These are phyloP conservation scores for Cryptococcus sp. DNA, from an alignment of 1,284 basidiomycete species.

Conservation along the genomic window DNA sequence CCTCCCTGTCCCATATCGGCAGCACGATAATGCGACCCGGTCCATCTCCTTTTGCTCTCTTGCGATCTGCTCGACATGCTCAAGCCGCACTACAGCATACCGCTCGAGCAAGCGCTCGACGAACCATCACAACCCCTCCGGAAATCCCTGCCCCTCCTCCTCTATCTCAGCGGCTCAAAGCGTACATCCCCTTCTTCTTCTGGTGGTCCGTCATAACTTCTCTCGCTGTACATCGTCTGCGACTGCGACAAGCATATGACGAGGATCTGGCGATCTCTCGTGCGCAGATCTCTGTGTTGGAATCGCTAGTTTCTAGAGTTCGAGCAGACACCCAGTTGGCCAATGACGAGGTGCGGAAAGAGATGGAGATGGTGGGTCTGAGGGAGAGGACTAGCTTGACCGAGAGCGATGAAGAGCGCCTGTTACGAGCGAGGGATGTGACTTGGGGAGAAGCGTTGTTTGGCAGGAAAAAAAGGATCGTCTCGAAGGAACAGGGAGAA, in stretches of 20 bases:
- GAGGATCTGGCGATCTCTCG: constrained; percentile 23
- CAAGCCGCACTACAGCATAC: neutral
- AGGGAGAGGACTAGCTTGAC: constrained; percentile 25
- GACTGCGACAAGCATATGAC: constrained; percentile 22
- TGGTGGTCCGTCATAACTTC: constrained; percentile 44
- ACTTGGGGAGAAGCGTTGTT: constrained; percentile 41
- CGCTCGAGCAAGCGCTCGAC: neutral
- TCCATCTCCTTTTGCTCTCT: neutral
- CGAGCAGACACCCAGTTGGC: constrained; percentile 17
- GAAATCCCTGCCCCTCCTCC: constrained; percentile 22
- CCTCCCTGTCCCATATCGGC: neutral
- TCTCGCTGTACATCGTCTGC: constrained; percentile 38
- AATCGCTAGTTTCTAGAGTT: constrained; percentile 24
- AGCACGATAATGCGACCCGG: neutral
- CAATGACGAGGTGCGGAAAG: constrained; percentile 37
- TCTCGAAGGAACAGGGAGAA: constrained; percentile 12
- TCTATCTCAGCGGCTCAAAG: constrained; percentile 34
- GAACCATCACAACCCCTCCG: neutral
- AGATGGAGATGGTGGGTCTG: constrained; percentile 46
- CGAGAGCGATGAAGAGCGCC: constrained; percentile 8
- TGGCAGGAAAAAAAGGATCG: constrained; percentile 23
- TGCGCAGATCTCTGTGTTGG: constrained; percentile 37
- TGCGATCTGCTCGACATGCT: neutral
- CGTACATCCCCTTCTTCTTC: constrained; percentile 43
- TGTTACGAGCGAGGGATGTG: constrained; percentile 28